A percentile compares a stretch with the other conserved stretches of the same genome.
phyloP scores from a whole-genome alignment of 768 basidiomycete genomes.

The Hemileccinum rubropunctum region DNA sequence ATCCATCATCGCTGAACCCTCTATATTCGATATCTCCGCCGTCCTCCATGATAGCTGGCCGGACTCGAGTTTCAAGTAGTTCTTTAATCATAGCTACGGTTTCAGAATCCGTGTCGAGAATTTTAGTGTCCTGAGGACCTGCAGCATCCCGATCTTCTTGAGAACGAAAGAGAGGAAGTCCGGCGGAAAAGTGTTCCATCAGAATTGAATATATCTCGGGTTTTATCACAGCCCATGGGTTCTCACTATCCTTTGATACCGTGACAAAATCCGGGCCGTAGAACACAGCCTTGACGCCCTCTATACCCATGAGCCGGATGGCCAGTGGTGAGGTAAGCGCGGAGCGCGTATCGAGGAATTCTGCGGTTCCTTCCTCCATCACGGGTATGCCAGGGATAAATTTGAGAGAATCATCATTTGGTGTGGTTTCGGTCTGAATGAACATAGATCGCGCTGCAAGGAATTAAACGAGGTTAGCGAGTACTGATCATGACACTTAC shows the following conservation, averaged over 20 bases:
- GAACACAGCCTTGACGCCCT: constrained; percentile 86
- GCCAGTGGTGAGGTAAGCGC: constrained; percentile 94
- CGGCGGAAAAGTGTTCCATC: constrained; percentile 98
- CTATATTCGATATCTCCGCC: constrained; percentile 97
- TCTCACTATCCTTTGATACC: constrained; percentile 85
- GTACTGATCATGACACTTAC: constrained; percentile 26
- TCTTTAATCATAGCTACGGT: constrained; percentile 99
- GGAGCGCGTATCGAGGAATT: constrained; percentile 88
- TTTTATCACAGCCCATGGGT: constrained; percentile 87
- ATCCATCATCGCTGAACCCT: constrained; percentile 80
- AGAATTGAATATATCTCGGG: constrained; percentile 94
- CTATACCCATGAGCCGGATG: constrained; percentile 89
- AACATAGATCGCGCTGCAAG: constrained; percentile 83
- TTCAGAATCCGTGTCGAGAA: constrained; percentile 92
- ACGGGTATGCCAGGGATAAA: constrained; percentile 93
- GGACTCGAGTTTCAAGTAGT: constrained; percentile 87
- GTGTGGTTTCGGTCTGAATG: constrained; percentile 97
- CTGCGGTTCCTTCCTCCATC: constrained; percentile 86
- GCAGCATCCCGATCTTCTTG: constrained; percentile 76
- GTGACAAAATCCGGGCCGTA: constrained; percentile 99
- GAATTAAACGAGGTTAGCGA: not conserved
- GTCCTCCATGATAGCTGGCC: constrained; percentile 98
- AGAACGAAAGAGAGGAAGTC: constrained; percentile 79
- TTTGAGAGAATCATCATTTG: constrained; percentile 96
- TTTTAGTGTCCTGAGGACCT: constrained; percentile 90